Percentiles rank a stretch among this genome's conserved stretches.
Conservation (phyloP, 2,329 filamentous ascomycete species). For the Cadophora luteo-olivacea region DNA sequence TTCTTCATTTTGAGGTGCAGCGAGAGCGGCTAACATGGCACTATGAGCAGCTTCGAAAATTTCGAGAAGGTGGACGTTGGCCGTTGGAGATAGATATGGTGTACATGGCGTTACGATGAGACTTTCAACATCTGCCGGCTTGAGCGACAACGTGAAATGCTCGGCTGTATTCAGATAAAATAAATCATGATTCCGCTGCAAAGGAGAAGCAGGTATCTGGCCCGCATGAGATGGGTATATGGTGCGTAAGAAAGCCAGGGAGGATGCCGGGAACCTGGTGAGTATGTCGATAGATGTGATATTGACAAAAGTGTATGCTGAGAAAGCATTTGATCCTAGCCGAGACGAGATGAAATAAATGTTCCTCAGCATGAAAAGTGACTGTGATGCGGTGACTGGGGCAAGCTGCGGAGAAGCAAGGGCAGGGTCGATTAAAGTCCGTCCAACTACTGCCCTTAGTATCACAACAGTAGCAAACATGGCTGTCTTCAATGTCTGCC, state of each 20-base stretch:
- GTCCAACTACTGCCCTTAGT: conserved; percentile 62
- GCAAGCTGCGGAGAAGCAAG: conserved; percentile 59
- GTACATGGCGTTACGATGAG: conserved; percentile 66
- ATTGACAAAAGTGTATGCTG: conserved; percentile 73
- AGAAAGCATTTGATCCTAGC: conserved; percentile 67
- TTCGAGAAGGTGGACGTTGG: conserved; percentile 56
- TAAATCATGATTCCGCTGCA: conserved; percentile 71
- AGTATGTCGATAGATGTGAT: conserved; percentile 74
- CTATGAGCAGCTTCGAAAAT: conserved; percentile 78
- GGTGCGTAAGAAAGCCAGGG: conserved; percentile 61
- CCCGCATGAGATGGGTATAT: conserved; percentile 48
- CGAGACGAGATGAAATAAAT: conserved; percentile 74
- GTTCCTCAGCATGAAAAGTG: conserved; percentile 67
- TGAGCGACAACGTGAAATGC: conserved; percentile 67
- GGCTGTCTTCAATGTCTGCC: conserved; percentile 68
- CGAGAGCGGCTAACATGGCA: conserved; percentile 71
- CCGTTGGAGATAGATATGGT: conserved; percentile 64
- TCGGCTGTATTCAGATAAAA: conserved; percentile 76
- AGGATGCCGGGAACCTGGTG: conserved; percentile 62
- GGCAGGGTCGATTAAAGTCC: conserved; percentile 60
- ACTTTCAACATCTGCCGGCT: conserved; percentile 62
- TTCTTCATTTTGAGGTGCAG: conserved; percentile 66
- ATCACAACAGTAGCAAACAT: conserved; percentile 70
- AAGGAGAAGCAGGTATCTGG: conserved; percentile 65
- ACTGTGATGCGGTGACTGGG: conserved; percentile 65